Percentiles rank a stretch among this genome's conserved stretches.
Evolutionary conservation across 1,284 basidiomycete genomes (phyloP).

Genomic region (Clitocybe nebularis): DNA sequence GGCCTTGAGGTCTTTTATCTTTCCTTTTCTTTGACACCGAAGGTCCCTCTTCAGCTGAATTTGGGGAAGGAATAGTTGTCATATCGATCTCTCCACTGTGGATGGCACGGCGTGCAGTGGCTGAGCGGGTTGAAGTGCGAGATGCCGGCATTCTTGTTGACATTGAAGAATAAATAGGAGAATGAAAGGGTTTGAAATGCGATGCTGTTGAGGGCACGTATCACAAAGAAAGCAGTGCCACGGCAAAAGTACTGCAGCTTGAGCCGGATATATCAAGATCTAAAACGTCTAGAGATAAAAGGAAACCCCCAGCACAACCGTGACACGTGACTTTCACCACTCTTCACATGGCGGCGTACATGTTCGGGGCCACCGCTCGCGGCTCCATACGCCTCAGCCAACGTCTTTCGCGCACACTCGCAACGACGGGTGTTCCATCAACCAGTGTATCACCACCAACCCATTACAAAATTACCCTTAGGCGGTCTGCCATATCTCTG

Average conservation of each 20-base stretch:
- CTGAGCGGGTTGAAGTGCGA: conserved; percentile 6
- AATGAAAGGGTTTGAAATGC: background rate
- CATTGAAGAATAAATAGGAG: background rate
- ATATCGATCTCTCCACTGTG: background rate
- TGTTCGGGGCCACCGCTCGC: no score
- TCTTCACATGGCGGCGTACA: no score
- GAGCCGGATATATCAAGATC: no score
- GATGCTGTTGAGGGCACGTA: no score
- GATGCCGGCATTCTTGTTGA: conserved; percentile 10
- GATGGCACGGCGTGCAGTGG: background rate
- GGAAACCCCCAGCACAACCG: no score
- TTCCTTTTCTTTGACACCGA: conserved; percentile 8
- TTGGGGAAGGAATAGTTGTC: conserved; percentile 1
- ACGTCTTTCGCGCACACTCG: no score
- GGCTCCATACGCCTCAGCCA: no score
- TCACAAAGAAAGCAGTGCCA: no score
- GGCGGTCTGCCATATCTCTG: conserved; percentile 79
- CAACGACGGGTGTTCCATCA: no score
- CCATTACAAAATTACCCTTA: conserved; percentile 80
- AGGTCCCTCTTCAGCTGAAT: conserved; percentile 10
- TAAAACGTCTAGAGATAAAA: no score
- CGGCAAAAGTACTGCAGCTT: no score
- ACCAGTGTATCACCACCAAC: conserved; percentile 11
- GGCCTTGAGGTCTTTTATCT: conserved; percentile 7
- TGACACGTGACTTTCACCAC: no score